A percentile compares a stretch with the other conserved stretches of the same genome.
phyloP scores from a whole-genome alignment of 208 protist species.

The Histomonas meleagridis region DNA sequence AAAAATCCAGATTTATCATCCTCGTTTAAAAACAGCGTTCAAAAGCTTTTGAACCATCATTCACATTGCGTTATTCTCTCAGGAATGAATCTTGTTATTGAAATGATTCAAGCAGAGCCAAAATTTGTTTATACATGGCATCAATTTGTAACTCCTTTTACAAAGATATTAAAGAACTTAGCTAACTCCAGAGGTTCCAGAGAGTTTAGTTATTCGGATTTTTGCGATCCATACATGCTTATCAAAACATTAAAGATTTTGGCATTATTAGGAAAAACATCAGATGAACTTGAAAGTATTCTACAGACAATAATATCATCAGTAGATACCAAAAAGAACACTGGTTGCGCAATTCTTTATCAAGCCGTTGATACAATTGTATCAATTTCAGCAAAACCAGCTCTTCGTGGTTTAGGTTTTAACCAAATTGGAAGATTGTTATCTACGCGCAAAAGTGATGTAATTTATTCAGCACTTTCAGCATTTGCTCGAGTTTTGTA shows the following conservation, averaged over 20 bases:
- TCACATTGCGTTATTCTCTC: background rate
- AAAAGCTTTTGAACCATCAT: background rate
- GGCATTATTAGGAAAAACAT: background rate
- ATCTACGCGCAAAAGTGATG: background rate
- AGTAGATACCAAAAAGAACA: background rate
- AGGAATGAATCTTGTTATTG: background rate
- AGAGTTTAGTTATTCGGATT: background rate
- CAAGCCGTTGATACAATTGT: conserved; percentile 6
- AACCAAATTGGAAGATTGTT: conserved; percentile 14
- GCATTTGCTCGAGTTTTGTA: background rate
- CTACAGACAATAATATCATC: background rate
- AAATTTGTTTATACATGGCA: background rate
- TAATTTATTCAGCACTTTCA: background rate
- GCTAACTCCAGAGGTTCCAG: background rate
- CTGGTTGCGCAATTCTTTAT: background rate
- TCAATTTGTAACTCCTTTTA: conserved; percentile 5
- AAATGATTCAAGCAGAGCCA: background rate
- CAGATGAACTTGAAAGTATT: conserved; percentile 9
- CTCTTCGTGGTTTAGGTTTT: background rate
- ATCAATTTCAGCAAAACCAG: background rate
- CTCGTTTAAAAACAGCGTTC: background rate
- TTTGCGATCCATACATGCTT: conserved; percentile 7
- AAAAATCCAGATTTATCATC: background rate
- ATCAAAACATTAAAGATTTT: background rate
- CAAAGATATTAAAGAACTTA: background rate